A percentile compares a stretch with the other conserved stretches of the same genome.
Evolutionary conservation across 2,329 filamentous ascomycete species (phyloP).

Genomic region (Monilinia fructigena): DNA sequence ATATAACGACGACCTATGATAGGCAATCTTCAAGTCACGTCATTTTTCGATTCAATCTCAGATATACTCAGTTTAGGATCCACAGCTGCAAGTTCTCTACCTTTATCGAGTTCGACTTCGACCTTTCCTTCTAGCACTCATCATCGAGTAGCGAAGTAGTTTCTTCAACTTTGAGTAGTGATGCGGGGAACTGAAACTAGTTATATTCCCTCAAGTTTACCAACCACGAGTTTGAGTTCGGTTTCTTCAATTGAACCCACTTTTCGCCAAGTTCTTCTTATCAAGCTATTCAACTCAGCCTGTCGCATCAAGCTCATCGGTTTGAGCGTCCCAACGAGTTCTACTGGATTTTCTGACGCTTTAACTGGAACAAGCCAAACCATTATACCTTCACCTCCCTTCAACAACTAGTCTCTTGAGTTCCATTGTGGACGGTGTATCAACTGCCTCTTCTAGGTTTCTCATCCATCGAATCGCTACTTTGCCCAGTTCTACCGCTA

Average conservation of each 20-base stretch:
- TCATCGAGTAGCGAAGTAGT: neutral
- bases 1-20: conserved; percentile 2
- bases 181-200: conserved; percentile 11
- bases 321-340: neutral
- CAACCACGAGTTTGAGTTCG: conserved; percentile 7
- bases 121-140: neutral
- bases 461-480: no score
- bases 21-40: neutral
- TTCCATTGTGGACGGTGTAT: neutral
- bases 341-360: conserved; percentile 14
- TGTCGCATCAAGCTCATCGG: neutral
- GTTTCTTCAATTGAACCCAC: neutral
- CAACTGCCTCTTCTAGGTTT: no score
- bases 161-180: conserved; percentile 6
- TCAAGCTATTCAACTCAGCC: neutral
- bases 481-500: no score
- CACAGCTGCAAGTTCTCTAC: neutral
- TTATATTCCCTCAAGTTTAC: neutral
- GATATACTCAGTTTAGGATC: neutral
- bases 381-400: conserved; percentile 21
- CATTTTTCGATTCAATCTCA: neutral
- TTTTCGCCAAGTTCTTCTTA: neutral
- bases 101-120: neutral
- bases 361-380: conserved; percentile 25
- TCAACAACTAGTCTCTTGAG: neutral